Evolutionary conservation across 306 rosid genomes (phyloP).

Genomic region (Casuarina equisetifolia): DNA sequence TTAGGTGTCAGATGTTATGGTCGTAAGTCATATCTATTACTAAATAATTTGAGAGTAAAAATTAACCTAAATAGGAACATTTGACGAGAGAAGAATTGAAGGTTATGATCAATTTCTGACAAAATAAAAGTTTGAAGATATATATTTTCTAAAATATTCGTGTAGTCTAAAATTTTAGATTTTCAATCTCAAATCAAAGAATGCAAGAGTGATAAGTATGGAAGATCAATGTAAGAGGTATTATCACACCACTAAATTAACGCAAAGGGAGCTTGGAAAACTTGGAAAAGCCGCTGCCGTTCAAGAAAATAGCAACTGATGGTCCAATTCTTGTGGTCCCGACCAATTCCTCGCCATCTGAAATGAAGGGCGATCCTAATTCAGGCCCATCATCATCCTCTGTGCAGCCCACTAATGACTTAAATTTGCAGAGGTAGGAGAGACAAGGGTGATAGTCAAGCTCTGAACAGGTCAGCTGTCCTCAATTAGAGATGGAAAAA

Average conservation of each 20-base stretch:
- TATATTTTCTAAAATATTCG: no score
- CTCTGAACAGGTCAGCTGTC: constrained; percentile 42
- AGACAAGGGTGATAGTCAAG: constrained; percentile 23
- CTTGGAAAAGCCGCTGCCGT: constrained; percentile 29
- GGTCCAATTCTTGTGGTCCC: constrained; percentile 14
- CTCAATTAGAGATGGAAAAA: constrained; percentile 71
- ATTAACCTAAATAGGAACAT: no score
- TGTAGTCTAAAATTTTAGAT: no score
- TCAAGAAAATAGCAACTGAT: constrained; percentile 36
- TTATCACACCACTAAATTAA: constrained; percentile 20
- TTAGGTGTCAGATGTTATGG: no score
- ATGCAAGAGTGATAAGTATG: background rate
- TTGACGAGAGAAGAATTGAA: no score
- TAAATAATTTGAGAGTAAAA: no score
- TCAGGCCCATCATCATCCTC: constrained; percentile 27
- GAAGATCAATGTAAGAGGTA: constrained; percentile 26
- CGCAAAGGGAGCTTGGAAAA: constrained; percentile 34
- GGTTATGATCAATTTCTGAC: no score
- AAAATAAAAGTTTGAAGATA: no score
- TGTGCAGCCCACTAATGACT: constrained; percentile 10
- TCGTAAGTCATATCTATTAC: no score
- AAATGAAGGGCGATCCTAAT: constrained; percentile 21
- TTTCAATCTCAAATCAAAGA: no score
- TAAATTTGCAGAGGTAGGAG: constrained; percentile 16
- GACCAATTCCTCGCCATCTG: constrained; percentile 29